A percentile compares a stretch with the other conserved stretches of the same genome.
phyloP scores from a whole-genome alignment of 257 asterid genomes.

The Orobanche coerulescens region DNA sequence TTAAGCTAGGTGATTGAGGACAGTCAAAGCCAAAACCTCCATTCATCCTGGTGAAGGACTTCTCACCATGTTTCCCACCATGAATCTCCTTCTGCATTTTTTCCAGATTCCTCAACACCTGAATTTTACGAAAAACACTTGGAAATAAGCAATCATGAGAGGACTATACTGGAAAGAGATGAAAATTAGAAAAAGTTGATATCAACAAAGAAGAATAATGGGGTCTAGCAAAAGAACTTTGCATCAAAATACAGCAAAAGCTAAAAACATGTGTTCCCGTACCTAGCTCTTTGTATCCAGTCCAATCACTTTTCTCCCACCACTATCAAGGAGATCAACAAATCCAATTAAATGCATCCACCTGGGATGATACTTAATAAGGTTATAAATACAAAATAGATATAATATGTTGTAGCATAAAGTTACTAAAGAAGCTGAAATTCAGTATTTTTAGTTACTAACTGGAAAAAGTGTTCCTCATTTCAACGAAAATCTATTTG shows the following conservation, averaged over 20 bases:
- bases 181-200: background rate
- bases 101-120: constrained; percentile 98
- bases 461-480: no score
- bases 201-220: no score
- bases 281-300: constrained; percentile 98
- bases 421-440: no score
- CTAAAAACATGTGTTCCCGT: constrained; percentile 10
- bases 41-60: constrained; percentile 91
- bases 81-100: constrained; percentile 83
- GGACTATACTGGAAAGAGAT: background rate
- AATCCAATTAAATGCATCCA: constrained; percentile 91
- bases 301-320: constrained; percentile 99
- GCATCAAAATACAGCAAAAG: no score
- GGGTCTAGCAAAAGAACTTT: no score
- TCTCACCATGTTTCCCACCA: constrained; percentile 99
- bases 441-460: no score
- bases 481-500: no score
- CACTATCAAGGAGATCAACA: constrained; percentile 97
- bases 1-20: background rate
- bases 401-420: no score
- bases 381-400: constrained; percentile 39
- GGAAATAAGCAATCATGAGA: constrained; percentile 16
- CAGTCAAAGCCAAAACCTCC: constrained; percentile 57
- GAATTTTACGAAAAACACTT: background rate
- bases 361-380: constrained; percentile 81